Conservation (phyloP, 805 yeast species). For the Starmerella sp. region DNA sequence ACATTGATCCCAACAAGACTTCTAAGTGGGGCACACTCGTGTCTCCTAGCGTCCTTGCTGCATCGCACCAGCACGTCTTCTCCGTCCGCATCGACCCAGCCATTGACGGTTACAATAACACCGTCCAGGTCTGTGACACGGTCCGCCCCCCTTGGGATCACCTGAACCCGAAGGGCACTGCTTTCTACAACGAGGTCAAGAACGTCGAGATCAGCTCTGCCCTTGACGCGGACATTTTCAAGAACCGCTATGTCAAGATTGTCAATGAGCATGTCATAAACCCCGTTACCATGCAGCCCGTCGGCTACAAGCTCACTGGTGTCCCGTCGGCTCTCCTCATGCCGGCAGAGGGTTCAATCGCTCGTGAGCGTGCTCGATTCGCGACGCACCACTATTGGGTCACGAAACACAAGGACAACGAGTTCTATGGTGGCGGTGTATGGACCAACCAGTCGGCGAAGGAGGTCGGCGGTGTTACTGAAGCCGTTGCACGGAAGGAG, state of each 20-base stretch:
- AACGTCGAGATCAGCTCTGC: conserved; percentile 58
- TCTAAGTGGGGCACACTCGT: conserved; percentile 62
- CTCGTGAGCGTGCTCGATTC: conserved; percentile 58
- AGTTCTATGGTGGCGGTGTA: conserved; percentile 72
- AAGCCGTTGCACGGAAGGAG: conserved; percentile 35
- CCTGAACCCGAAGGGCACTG: conserved; percentile 57
- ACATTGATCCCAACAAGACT: conserved; percentile 59
- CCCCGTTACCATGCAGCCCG: conserved; percentile 58
- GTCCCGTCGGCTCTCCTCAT: conserved; percentile 68
- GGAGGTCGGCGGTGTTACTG: conserved; percentile 35
- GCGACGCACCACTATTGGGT: conserved; percentile 76
- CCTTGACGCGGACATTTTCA: conserved; percentile 63
- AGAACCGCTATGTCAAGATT: conserved; percentile 62
- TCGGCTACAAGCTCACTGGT: conserved; percentile 62
- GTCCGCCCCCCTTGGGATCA: conserved; percentile 46
- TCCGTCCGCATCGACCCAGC: conserved; percentile 76
- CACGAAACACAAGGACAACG: conserved; percentile 61
- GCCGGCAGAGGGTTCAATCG: conserved; percentile 52
- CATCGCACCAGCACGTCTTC: conserved; percentile 72
- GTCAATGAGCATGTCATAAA: conserved; percentile 63
- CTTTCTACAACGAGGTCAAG: conserved; percentile 52
- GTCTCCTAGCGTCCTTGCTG: conserved; percentile 72
- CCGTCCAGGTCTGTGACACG: conserved; percentile 63
- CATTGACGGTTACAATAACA: conserved; percentile 65
- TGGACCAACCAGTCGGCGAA: conserved; percentile 76